Evolutionary conservation across 768 basidiomycete species (phyloP).

Genomic region (Brasilioporus rufonigricans): DNA sequence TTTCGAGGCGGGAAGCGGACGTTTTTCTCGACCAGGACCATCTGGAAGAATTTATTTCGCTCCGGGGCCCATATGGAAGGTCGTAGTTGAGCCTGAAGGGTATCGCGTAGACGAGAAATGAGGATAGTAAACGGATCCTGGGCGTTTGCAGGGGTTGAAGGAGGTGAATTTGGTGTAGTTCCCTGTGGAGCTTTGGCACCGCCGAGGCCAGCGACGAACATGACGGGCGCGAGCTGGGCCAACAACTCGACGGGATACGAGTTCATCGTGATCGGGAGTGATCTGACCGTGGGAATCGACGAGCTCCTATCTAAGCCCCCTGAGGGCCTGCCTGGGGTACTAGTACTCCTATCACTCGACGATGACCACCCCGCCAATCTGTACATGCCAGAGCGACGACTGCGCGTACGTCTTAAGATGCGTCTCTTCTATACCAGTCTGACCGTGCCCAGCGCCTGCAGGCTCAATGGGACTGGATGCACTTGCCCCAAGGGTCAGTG

Average conservation of each 20-base stretch:
- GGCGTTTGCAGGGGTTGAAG: slow-evolving; percentile 30
- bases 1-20: slow-evolving; percentile 89
- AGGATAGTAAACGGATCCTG: slow-evolving; percentile 67
- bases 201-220: slow-evolving; percentile 87
- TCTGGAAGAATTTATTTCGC: slow-evolving; percentile 72
- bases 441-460: slow-evolving; percentile 26
- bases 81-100: slow-evolving; percentile 61
- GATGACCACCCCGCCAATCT: slow-evolving; percentile 22
- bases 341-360: not conserved
- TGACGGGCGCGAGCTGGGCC: slow-evolving; percentile 85
- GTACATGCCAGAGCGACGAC: slow-evolving; percentile 27
- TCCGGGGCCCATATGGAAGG: slow-evolving; percentile 72
- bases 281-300: not conserved
- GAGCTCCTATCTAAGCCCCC: not conserved
- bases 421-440: not conserved
- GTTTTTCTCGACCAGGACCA: slow-evolving; percentile 80
- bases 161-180: not conserved
- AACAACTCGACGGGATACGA: slow-evolving; percentile 90
- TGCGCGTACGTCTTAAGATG: slow-evolving; percentile 23
- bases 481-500: slow-evolving; percentile 31
- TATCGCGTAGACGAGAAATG: slow-evolving; percentile 60
- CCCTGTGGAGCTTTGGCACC: not conserved
- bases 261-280: slow-evolving; percentile 57
- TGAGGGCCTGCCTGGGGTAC: too few species aligned
- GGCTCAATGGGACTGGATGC: slow-evolving; percentile 31